A percentile compares a stretch with the other conserved stretches of the same genome.
Conservation (phyloP, 768 basidiomycete genomes). For the Boletus tomentosulus region DNA sequence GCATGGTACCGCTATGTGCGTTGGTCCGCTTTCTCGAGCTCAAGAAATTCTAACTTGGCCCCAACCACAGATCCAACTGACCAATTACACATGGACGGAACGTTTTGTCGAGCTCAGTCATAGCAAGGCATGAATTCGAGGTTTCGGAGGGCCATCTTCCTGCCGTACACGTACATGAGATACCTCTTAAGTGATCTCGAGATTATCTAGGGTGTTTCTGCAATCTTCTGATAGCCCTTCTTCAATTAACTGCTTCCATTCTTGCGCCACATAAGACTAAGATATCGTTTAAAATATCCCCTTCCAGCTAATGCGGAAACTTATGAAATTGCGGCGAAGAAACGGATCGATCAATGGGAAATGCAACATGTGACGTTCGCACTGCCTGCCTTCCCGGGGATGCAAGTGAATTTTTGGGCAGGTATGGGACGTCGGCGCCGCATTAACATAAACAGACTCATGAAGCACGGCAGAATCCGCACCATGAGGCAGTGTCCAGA, state of each 20-base stretch:
- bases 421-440: too few relatives aligned
- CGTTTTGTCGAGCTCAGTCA: conserved; percentile 24
- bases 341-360: too few relatives aligned
- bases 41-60: neutral
- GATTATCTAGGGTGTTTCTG: neutral
- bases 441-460: too few relatives aligned
- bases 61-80: conserved; percentile 13
- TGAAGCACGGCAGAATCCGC: too few relatives aligned
- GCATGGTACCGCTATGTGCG: conserved; percentile 33
- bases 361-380: too few relatives aligned
- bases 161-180: neutral
- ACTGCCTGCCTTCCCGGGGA: too few relatives aligned
- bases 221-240: neutral
- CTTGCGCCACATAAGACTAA: neutral
- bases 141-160: neutral
- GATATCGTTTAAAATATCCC: too few relatives aligned
- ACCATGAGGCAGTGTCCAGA: too few relatives aligned
- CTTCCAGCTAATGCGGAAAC: too few relatives aligned
- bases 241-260: conserved; percentile 1
- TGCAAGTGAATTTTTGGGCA: too few relatives aligned
- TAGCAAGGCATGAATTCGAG: conserved; percentile 2
- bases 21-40: neutral
- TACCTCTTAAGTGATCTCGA: neutral
- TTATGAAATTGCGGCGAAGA: too few relatives aligned
- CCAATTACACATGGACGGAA: conserved; percentile 23